Evolutionary conservation across 441 rosid genomes (phyloP).

Genomic region (Populus hybrid): DNA sequence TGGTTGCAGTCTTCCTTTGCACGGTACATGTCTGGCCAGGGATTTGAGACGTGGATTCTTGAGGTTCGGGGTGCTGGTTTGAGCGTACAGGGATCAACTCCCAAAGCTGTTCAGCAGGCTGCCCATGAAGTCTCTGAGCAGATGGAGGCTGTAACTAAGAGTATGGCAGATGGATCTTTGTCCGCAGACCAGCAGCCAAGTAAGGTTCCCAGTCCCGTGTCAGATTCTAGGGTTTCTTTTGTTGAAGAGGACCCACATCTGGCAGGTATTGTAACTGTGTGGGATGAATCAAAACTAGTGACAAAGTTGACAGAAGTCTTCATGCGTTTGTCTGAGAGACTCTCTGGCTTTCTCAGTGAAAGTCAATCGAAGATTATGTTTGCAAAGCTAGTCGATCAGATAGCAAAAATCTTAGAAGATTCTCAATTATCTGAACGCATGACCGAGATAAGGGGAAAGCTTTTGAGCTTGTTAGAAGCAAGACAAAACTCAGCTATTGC

Average conservation of each 20-base stretch:
- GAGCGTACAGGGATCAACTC: conserved; percentile 55
- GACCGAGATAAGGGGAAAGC: conserved; percentile 67
- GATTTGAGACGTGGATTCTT: conserved; percentile 96
- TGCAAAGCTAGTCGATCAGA: conserved; percentile 79
- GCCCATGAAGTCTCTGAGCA: conserved; percentile 44
- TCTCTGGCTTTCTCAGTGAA: conserved; percentile 83
- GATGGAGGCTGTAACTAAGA: conserved; percentile 57
- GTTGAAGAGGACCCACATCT: conserved; percentile 32
- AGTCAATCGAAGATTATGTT: conserved; percentile 75
- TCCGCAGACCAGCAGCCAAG: conserved; percentile 26
- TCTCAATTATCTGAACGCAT: conserved; percentile 66
- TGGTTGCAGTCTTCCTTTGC: conserved; percentile 85
- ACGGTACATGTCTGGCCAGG: conserved; percentile 76
- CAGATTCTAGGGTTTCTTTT: conserved; percentile 33
- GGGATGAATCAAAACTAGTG: conserved; percentile 79
- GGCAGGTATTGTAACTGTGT: conserved; percentile 30
- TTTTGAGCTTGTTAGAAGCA: conserved; percentile 71
- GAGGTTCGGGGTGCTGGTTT: conserved; percentile 97
- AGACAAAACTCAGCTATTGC: conserved; percentile 66
- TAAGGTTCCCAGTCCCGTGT: conserved; percentile 24
- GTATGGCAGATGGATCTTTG: conserved; percentile 34
- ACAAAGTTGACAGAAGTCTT: conserved; percentile 67
- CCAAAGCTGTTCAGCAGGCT: conserved; percentile 51
- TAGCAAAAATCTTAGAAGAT: conserved; percentile 77
- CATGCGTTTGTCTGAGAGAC: conserved; percentile 74